These are phyloP conservation scores for Leishmania gerbilli DNA, from an alignment of 208 protist genomes.

Conservation along the genomic window DNA sequence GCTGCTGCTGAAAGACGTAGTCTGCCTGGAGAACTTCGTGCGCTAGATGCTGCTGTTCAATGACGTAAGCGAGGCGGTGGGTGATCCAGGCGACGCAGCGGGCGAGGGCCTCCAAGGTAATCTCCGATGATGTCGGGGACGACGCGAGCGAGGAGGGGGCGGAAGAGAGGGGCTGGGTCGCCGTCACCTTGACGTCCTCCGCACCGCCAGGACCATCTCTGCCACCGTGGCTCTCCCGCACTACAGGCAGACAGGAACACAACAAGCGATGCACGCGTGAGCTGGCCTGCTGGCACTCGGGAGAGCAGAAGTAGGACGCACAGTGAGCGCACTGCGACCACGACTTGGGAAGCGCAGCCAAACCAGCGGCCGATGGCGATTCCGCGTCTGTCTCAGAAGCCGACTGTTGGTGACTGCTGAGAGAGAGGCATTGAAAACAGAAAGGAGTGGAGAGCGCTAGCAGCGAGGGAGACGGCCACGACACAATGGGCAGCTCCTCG, in stretches of 20 bases:
- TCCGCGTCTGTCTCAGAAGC: not conserved
- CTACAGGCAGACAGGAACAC: constrained; percentile 36
- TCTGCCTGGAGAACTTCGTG: constrained; percentile 46
- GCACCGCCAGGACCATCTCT: not conserved
- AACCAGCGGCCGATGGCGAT: not conserved
- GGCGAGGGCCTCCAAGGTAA: constrained; percentile 69
- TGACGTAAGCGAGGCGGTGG: constrained; percentile 45
- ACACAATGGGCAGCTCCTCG: constrained; percentile 77
- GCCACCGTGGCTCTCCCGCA: constrained; percentile 26
- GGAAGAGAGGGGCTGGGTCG: not conserved
- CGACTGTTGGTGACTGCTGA: constrained; percentile 12
- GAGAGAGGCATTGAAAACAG: constrained; percentile 77
- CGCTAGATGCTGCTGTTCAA: constrained; percentile 49
- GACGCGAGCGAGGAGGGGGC: not conserved
- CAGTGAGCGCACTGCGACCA: constrained; percentile 50
- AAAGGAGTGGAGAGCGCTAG: constrained; percentile 46
- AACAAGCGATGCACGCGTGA: constrained; percentile 53
- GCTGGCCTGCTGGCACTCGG: constrained; percentile 38
- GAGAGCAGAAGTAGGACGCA: constrained; percentile 64
- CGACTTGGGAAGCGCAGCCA: constrained; percentile 4
- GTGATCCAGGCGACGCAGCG: constrained; percentile 63
- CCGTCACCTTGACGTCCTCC: not conserved
- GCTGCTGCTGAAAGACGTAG: constrained; percentile 23
- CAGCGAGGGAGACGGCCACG: constrained; percentile 57
- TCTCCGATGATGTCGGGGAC: constrained; percentile 16